A percentile compares a stretch with the other conserved stretches of the same genome.
Evolutionary conservation across 2,329 filamentous ascomycete species (phyloP).

Genomic region (Botrytis deweyae): DNA sequence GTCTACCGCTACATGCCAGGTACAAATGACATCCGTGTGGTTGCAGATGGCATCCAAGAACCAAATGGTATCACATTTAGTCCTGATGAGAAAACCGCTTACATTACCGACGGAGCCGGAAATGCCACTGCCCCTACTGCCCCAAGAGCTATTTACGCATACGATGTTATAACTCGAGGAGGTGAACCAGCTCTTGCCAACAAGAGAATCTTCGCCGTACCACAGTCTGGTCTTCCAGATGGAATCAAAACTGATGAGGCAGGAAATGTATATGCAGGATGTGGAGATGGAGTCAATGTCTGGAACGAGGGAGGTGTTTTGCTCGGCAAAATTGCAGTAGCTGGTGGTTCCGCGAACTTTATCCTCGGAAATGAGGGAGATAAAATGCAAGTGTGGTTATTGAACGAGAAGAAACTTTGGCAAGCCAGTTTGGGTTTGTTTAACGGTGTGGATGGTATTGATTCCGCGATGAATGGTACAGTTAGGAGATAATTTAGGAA

Average conservation of each 20-base stretch:
- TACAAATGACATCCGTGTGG: slow-evolving; percentile 53
- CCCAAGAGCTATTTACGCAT: slow-evolving; percentile 40
- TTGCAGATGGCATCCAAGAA: slow-evolving; percentile 55
- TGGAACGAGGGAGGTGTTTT: slow-evolving; percentile 49
- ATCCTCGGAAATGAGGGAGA: slow-evolving; percentile 20
- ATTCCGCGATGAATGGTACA: background rate
- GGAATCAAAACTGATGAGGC: slow-evolving; percentile 53
- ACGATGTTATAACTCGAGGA: slow-evolving; percentile 27
- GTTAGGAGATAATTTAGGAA: background rate
- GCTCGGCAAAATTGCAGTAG: slow-evolving; percentile 54
- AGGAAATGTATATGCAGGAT: slow-evolving; percentile 55
- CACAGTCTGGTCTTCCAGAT: slow-evolving; percentile 54
- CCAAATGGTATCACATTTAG: slow-evolving; percentile 60
- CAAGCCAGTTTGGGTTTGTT: slow-evolving; percentile 19
- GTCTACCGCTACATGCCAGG: slow-evolving; percentile 55
- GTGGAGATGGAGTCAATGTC: slow-evolving; percentile 55
- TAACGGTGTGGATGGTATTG: background rate
- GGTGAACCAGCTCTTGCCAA: slow-evolving; percentile 24
- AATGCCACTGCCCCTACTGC: slow-evolving; percentile 40
- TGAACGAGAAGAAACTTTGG: slow-evolving; percentile 29
- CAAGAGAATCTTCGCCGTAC: slow-evolving; percentile 52
- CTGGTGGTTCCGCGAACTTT: slow-evolving; percentile 27
- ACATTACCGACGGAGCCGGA: slow-evolving; percentile 52
- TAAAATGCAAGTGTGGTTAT: slow-evolving; percentile 25
- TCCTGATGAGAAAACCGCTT: slow-evolving; percentile 51